phyloP scores from a whole-genome alignment of 495 filamentous ascomycete genomes.

The Xylaria intraflava region DNA sequence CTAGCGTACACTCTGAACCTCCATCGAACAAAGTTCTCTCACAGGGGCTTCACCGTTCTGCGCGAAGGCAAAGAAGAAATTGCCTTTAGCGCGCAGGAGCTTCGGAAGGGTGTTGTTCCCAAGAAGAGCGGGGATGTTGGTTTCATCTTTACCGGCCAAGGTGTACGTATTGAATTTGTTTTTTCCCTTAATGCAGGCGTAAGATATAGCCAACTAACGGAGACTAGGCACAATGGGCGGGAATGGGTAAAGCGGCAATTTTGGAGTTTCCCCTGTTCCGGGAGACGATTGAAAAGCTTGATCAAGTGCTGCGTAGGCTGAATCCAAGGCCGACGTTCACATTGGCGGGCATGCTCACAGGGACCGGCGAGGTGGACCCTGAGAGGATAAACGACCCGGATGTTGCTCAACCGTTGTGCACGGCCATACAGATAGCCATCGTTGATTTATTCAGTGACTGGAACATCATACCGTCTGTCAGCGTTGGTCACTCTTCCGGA shows the following conservation, averaged over 20 bases:
- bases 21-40: slow-evolving; percentile 21
- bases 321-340: slow-evolving; percentile 7
- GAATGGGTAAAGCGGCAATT: slow-evolving; percentile 35
- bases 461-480: slow-evolving; percentile 41
- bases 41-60: slow-evolving; percentile 25
- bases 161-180: slow-evolving; percentile 17
- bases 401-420: slow-evolving; percentile 40
- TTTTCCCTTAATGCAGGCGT: background rate
- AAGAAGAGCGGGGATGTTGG: slow-evolving; percentile 28
- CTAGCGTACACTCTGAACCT: slow-evolving; percentile 32
- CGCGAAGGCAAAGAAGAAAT: slow-evolving; percentile 8
- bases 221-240: slow-evolving; percentile 39
- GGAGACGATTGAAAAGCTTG: slow-evolving; percentile 11
- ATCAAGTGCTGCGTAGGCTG: slow-evolving; percentile 10
- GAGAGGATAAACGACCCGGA: slow-evolving; percentile 24
- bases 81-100: slow-evolving; percentile 2
- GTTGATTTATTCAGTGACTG: slow-evolving; percentile 45
- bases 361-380: slow-evolving; percentile 11
- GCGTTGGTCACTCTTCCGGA: slow-evolving; percentile 55
- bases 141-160: slow-evolving; percentile 40
- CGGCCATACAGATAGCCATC: slow-evolving; percentile 45
- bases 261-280: slow-evolving; percentile 12
- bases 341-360: slow-evolving; percentile 20
- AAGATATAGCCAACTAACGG: background rate
- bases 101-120: slow-evolving; percentile 4